A percentile compares a stretch with the other conserved stretches of the same genome.
These are phyloP conservation scores for Cryphonectria parasitica DNA, from an alignment of 2,329 filamentous ascomycete genomes.

Conservation along the genomic window DNA sequence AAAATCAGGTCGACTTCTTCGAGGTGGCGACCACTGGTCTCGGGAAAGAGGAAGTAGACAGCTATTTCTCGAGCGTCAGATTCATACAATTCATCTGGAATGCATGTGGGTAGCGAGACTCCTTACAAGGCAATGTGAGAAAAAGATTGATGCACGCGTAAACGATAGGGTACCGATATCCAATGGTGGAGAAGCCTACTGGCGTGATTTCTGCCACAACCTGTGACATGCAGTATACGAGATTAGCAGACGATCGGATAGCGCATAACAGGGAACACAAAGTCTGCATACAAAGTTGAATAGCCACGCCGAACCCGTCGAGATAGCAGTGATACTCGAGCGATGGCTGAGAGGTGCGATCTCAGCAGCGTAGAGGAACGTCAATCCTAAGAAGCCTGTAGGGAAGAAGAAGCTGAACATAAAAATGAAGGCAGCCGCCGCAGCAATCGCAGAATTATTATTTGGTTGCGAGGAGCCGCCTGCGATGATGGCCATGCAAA, in stretches of 20 bases:
- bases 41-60: constrained; percentile 20
- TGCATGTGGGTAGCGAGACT: too few species aligned
- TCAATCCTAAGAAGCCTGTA: constrained; percentile 61
- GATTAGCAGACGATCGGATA: not conserved
- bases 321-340: constrained; percentile 58
- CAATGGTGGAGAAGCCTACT: constrained; percentile 53
- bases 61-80: not conserved
- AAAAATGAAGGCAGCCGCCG: constrained; percentile 50
- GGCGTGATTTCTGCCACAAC: constrained; percentile 49
- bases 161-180: constrained; percentile 56
- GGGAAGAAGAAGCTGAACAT: constrained; percentile 64
- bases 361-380: constrained; percentile 64
- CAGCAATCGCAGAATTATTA: constrained; percentile 30
- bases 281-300: constrained; percentile 39
- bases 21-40: constrained; percentile 28
- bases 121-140: constrained; percentile 42
- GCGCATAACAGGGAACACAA: not conserved
- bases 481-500: constrained; percentile 13
- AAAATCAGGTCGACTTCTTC: constrained; percentile 31
- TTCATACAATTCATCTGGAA: not conserved
- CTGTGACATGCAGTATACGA: constrained; percentile 35
- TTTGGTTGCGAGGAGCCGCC: constrained; percentile 36
- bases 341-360: constrained; percentile 56
- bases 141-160: constrained; percentile 50
- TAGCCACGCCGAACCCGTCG: constrained; percentile 58